Conservation (phyloP, 495 filamentous ascomycete species). For the Lepidopterella palustris region DNA sequence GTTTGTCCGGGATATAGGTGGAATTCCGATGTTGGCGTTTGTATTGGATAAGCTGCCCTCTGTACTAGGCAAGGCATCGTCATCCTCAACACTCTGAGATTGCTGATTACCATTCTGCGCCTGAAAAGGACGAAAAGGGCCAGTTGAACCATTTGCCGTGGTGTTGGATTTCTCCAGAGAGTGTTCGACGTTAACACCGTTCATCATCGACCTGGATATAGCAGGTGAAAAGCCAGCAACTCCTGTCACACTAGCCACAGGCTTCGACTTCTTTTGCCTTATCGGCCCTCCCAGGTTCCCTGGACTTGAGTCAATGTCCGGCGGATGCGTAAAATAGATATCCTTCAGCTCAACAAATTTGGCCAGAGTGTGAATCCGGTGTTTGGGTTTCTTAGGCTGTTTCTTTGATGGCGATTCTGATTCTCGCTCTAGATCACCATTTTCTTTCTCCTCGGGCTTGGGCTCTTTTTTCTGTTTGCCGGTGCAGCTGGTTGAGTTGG, state of each 20-base stretch:
- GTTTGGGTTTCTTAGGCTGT: slow-evolving; percentile 6
- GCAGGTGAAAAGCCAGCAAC: background rate
- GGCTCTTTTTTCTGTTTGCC: background rate
- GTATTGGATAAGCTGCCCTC: background rate
- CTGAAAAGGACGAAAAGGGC: no score
- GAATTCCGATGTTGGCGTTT: background rate
- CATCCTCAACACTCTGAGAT: background rate
- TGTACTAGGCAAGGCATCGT: background rate
- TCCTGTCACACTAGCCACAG: slow-evolving; percentile 7
- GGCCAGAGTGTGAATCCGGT: slow-evolving; percentile 31
- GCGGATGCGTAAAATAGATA: slow-evolving; percentile 32
- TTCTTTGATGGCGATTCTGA: background rate
- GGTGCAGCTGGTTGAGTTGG: slow-evolving; percentile 8
- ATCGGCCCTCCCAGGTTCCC: slow-evolving; percentile 33
- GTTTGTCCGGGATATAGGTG: background rate
- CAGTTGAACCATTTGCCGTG: no score
- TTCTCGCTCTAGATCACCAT: background rate
- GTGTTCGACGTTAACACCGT: background rate
- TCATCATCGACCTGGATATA: background rate
- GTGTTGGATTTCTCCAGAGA: background rate
- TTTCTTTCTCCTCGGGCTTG: slow-evolving; percentile 1
- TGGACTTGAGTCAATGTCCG: slow-evolving; percentile 28
- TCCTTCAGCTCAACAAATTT: slow-evolving; percentile 20
- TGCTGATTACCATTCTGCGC: background rate
- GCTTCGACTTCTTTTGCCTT: slow-evolving; percentile 31